phyloP scores from a whole-genome alignment of 805 yeast genomes.

The Candida koratica region DNA sequence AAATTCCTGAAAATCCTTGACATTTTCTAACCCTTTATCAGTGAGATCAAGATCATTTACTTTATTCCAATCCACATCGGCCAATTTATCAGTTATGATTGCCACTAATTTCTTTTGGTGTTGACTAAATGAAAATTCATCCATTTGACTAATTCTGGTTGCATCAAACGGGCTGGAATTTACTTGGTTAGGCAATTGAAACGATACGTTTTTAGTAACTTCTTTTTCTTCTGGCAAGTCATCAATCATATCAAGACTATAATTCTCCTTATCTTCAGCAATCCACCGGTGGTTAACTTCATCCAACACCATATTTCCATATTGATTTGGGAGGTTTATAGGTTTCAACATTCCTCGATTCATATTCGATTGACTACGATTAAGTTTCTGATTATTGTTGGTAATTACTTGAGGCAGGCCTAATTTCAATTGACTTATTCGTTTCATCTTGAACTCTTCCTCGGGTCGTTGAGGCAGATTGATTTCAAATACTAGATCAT shows the following conservation, averaged over 20 bases:
- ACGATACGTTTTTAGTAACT: constrained; percentile 33
- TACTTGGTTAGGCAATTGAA: constrained; percentile 31
- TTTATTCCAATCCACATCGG: constrained; percentile 36
- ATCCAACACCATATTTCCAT: constrained; percentile 34
- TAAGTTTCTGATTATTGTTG: constrained; percentile 1
- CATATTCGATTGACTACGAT: constrained; percentile 2
- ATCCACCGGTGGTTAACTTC: constrained; percentile 30
- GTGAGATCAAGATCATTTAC: constrained; percentile 36
- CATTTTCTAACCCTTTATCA: constrained; percentile 31
- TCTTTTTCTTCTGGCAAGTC: constrained; percentile 23
- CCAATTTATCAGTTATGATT: constrained; percentile 41
- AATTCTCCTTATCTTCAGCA: constrained; percentile 18
- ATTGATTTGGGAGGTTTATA: constrained; percentile 28
- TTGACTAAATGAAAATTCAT: constrained; percentile 47
- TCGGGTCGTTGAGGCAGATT: not conserved
- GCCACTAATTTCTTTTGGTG: constrained; percentile 42
- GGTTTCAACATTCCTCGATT: constrained; percentile 33
- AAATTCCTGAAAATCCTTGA: constrained; percentile 42
- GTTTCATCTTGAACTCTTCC: constrained; percentile 30
- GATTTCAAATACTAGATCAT: constrained; percentile 14
- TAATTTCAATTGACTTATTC: constrained; percentile 34
- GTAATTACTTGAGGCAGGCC: constrained; percentile 8
- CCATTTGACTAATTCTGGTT: constrained; percentile 40
- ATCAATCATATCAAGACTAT: constrained; percentile 37
- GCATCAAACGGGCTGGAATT: constrained; percentile 25